Base-by-base conservation (phyloP, 192 early-diverging fungal species). In the Coemansia aciculifera region DNA sequence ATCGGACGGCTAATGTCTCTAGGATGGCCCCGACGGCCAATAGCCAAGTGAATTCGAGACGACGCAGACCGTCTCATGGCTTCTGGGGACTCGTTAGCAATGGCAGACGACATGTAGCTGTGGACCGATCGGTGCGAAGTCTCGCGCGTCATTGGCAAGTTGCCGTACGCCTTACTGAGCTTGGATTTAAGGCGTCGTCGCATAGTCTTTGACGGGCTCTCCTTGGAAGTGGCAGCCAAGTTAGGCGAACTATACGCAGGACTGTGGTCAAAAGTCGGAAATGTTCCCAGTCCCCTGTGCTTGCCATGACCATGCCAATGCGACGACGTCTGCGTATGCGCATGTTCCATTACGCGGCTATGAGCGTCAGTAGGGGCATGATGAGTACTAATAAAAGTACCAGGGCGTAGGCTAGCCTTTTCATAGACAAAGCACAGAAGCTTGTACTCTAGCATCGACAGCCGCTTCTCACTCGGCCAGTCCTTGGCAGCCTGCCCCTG, bases 361-460 rank as follows among this genome's bases (percentile, higher is more conserved):
- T 44, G 23, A 15, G 37, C 31, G 27, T 67, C 59, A 0, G 13
- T 27, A 7, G 27, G 29, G 1, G 38, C n/a, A 15, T 31, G 40
- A 12, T 48, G 40, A 13, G 54, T 54, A 37, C 31, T 13, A 39
- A 43, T 63, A 17, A 43, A 21, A 21, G 23, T 29, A 13, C 54
- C 54, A 40, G 34, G 43, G 17, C 54, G 54, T 15, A 57, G 23
- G 24, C 66, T 61, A 17, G 24, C 29, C 24, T 52, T 67, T 43
- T 68, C 66, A 56, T 71, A 67, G 19, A 77, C 69, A 63, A 65
- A 77, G 17, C 43, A 43, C 5, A 82, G 51, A 11, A 77, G 69
- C 59, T 71, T 74, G 66, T 69, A 68, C 37, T 82, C 79, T 5
- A 82, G 62, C 59, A 77, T 64, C 1, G 79, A 59, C 15, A 77